phyloP scores from a whole-genome alignment of 345 rosid genomes.

The Camelina hispida region DNA sequence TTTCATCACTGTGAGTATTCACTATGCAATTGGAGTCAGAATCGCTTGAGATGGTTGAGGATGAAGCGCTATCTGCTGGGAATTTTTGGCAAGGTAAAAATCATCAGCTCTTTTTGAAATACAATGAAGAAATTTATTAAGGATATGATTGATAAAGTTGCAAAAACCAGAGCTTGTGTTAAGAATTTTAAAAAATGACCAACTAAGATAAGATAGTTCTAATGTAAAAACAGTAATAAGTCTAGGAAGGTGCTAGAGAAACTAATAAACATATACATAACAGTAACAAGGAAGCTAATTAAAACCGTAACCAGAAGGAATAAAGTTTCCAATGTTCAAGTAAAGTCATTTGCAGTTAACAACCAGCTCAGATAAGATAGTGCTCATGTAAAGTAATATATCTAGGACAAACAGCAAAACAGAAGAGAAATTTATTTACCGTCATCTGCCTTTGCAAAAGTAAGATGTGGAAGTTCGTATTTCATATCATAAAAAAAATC shows the following conservation, averaged over 20 bases:
- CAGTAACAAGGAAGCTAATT: background rate
- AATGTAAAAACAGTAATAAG: background rate
- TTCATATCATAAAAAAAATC: constrained; percentile 50
- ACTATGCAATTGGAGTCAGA: constrained; percentile 35
- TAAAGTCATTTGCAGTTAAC: too few relatives aligned
- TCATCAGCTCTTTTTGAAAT: constrained; percentile 5
- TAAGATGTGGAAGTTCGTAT: background rate
- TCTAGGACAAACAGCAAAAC: background rate
- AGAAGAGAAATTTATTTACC: background rate
- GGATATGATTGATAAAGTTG: background rate
- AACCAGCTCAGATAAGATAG: background rate
- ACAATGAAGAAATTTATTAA: background rate
- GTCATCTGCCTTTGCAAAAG: background rate
- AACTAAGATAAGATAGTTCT: background rate
- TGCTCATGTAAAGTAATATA: background rate
- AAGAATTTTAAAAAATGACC: background rate
- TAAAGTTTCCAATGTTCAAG: background rate
- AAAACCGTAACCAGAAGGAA: background rate
- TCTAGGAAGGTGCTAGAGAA: background rate
- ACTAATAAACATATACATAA: background rate
- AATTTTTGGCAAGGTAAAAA: constrained; percentile 26
- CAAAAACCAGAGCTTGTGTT: background rate
- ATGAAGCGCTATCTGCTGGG: constrained; percentile 31
- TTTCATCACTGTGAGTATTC: constrained; percentile 15
- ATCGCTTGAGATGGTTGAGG: constrained; percentile 52